phyloP scores from a whole-genome alignment of 345 rosid species.

The Stellera chamaejasme region DNA sequence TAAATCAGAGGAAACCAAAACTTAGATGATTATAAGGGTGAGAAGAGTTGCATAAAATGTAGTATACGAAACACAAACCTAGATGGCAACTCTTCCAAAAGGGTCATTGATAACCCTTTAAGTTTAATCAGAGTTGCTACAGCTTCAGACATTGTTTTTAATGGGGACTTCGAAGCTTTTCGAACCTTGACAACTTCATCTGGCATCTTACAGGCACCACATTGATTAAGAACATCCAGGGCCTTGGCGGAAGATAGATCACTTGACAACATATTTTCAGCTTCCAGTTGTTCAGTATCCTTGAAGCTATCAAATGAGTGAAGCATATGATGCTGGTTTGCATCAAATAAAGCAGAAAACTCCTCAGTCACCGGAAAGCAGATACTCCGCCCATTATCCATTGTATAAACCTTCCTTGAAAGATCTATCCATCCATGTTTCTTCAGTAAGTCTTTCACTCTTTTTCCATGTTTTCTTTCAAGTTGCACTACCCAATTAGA shows the following conservation, averaged over 20 bases:
- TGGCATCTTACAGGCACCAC: slow-evolving; percentile 37
- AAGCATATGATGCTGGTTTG: slow-evolving; percentile 21
- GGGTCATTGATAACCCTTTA: slow-evolving; percentile 43
- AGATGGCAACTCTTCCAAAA: slow-evolving; percentile 61
- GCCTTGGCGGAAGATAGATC: slow-evolving; percentile 46
- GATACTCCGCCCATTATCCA: slow-evolving; percentile 40
- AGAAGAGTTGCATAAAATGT: slow-evolving; percentile 1
- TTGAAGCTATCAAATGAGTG: slow-evolving; percentile 23
- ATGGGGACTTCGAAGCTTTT: slow-evolving; percentile 53
- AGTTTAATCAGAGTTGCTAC: slow-evolving; percentile 36
- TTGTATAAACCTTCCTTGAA: slow-evolving; percentile 52
- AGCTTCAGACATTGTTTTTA: slow-evolving; percentile 51
- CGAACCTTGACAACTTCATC: slow-evolving; percentile 46
- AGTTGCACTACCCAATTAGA: slow-evolving; percentile 43
- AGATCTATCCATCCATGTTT: slow-evolving; percentile 84
- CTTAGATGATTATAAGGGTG: too few relatives aligned
- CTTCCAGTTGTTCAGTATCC: slow-evolving; percentile 18
- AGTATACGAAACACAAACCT: slow-evolving; percentile 38
- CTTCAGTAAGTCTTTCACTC: slow-evolving; percentile 77
- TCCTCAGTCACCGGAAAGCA: slow-evolving; percentile 76
- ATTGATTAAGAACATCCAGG: slow-evolving; percentile 47
- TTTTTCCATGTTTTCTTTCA: slow-evolving; percentile 59
- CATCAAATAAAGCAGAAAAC: slow-evolving; percentile 38
- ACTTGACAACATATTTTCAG: slow-evolving; percentile 24
- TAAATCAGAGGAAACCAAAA: too few relatives aligned